These are phyloP conservation scores for Chionographis japonica DNA, from an alignment of 106 monocot genomes.

Conservation along the genomic window DNA sequence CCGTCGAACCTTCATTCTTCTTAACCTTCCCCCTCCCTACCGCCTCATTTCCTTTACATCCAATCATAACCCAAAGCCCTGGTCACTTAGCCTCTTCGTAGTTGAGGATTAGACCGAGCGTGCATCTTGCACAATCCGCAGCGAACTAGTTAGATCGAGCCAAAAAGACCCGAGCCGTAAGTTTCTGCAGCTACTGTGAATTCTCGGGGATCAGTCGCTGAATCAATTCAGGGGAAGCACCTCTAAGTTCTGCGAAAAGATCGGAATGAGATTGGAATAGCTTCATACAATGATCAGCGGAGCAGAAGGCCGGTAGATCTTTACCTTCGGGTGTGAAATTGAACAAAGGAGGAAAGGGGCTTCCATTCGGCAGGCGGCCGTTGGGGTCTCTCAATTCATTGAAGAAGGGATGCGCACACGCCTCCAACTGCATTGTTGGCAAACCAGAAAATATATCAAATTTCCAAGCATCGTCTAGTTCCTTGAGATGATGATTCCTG, in stretches of 20 bases:
- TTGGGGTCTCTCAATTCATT: slow-evolving; percentile 51
- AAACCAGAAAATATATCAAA: not conserved
- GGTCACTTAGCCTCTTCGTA: not conserved
- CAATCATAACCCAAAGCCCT: too few species aligned
- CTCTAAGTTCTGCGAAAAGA: slow-evolving; percentile 34
- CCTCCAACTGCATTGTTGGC: slow-evolving; percentile 41
- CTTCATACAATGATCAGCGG: not conserved
- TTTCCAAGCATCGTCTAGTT: too few species aligned
- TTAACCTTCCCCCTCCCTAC: too few species aligned
- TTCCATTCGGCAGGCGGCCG: slow-evolving; percentile 42
- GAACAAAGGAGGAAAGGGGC: slow-evolving; percentile 46
- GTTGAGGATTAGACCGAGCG: not conserved
- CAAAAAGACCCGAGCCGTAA: not conserved
- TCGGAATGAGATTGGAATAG: not conserved
- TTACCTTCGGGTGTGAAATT: slow-evolving; percentile 53
- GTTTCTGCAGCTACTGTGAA: slow-evolving; percentile 1
- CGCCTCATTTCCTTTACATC: too few species aligned
- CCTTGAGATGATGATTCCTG: too few species aligned
- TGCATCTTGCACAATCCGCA: too few species aligned
- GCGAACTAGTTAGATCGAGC: too few species aligned
- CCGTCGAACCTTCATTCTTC: not conserved
- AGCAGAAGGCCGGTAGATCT: not conserved
- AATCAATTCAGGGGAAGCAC: slow-evolving; percentile 33
- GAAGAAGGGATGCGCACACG: slow-evolving; percentile 66
- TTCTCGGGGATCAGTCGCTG: slow-evolving; percentile 25